Evolutionary conservation across 495 filamentous ascomycete genomes (phyloP).

Genomic region (Astrothelium macrocarpum): DNA sequence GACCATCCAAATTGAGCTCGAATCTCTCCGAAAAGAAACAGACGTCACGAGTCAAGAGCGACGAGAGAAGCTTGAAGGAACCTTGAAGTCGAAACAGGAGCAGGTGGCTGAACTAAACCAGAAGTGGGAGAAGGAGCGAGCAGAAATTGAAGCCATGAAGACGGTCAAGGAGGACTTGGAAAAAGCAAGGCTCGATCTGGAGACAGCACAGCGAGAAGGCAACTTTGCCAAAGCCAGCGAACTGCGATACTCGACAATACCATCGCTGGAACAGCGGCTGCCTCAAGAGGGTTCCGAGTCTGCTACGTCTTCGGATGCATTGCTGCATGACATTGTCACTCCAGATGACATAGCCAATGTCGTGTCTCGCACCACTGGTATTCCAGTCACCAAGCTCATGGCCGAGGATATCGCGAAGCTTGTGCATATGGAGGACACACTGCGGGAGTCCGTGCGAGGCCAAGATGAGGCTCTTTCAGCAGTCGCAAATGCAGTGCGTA

Average conservation of each 20-base stretch:
- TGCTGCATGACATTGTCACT: slow-evolving; percentile 88
- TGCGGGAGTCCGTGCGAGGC: slow-evolving; percentile 75
- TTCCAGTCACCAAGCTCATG: slow-evolving; percentile 83
- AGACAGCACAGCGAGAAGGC: slow-evolving; percentile 79
- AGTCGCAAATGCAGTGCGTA: slow-evolving; percentile 84
- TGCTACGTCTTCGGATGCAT: slow-evolving; percentile 36
- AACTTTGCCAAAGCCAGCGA: slow-evolving; percentile 84
- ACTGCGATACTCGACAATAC: slow-evolving; percentile 77
- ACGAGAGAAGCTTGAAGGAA: slow-evolving; percentile 70
- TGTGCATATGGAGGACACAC: slow-evolving; percentile 86
- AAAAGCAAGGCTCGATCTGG: slow-evolving; percentile 71
- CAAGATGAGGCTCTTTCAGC: slow-evolving; percentile 90
- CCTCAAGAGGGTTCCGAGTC: slow-evolving; percentile 51
- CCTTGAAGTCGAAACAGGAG: slow-evolving; percentile 62
- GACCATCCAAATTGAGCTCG: slow-evolving; percentile 94
- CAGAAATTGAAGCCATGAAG: slow-evolving; percentile 76
- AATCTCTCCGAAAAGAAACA: slow-evolving; percentile 89
- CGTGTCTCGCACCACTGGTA: slow-evolving; percentile 83
- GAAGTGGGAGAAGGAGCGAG: slow-evolving; percentile 83
- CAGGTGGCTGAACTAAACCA: slow-evolving; percentile 57
- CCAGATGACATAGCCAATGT: slow-evolving; percentile 89
- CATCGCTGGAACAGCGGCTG: slow-evolving; percentile 63
- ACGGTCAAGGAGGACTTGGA: slow-evolving; percentile 77
- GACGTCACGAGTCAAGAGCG: slow-evolving; percentile 81
- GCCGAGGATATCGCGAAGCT: slow-evolving; percentile 86